Base-by-base conservation (phyloP, 179 eudicot species). In the Pouteria campechiana region DNA sequence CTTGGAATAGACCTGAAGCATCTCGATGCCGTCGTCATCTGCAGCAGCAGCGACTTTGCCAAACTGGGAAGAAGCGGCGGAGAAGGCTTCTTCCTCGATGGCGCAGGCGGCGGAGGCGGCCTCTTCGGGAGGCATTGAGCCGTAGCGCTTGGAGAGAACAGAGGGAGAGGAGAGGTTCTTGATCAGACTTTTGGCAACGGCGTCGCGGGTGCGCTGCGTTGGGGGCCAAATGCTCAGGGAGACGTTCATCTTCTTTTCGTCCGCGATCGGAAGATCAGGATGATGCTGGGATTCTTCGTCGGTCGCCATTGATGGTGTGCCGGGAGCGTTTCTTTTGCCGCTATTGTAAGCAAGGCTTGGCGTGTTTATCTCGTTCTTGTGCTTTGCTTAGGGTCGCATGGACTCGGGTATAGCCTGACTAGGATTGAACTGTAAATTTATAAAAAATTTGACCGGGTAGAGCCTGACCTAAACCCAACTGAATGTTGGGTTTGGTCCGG, bases 151-250 rank as follows among this genome's bases (percentile, higher is more conserved):
- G 48, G 96, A 87, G 50, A 87, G 79, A 2, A 79, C 69, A 5
- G 94, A 87, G 1, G 86, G 77, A 2, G 73, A 32, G 1, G 84
- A 57, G 52, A 87, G 96, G 24, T 90, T 76, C 17, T 87, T 87
- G 62, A 83, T 54, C 29, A 87, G 81, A 47, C 92, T 90, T 36
- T 47, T 48, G 37, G 57, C 45, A 36, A 87, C 87, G 41, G 96
- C 94, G 41, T 70, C 94, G 44, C 97, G 86, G 1, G 97, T 88
- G 52, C 94, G 88, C 38, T 75, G 73, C 4, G 78, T 60, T 1
- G 97, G 97, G 0, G 97, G 97, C 97, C 97, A 88, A 11, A 88
- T 80, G 71, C 72, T 74, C 82, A 78, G 77, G 11, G 97, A 68
- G 13, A 67, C 46, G 57, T 60, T 55, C 34, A 22, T 13, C 63